phyloP scores from a whole-genome alignment of 169 alveolate genomes.

The Ichthyophthirius multifiliis region DNA sequence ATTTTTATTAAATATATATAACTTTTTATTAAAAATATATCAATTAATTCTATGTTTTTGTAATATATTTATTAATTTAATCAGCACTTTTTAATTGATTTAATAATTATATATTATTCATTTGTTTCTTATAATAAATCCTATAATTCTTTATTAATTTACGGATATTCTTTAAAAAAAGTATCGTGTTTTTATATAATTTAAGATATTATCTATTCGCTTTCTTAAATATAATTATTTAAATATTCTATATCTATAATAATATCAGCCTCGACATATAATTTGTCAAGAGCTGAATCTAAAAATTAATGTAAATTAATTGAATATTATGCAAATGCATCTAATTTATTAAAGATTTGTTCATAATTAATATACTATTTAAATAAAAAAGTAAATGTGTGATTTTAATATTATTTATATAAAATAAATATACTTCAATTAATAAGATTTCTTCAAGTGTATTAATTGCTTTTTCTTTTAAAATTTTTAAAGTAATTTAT shows the following conservation, averaged over 20 bases:
- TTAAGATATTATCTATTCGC: background rate
- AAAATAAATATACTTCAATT: background rate
- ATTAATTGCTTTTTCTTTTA: constrained; percentile 2
- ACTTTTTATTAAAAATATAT: no score
- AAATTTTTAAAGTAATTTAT: background rate
- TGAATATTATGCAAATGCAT: background rate
- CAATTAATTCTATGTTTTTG: no score
- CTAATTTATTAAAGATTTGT: background rate
- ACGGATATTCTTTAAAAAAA: constrained; percentile 1
- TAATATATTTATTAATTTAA: no score
- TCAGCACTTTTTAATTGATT: background rate
- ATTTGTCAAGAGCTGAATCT: background rate
- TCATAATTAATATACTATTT: background rate
- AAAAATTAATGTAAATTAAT: background rate
- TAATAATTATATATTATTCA: background rate
- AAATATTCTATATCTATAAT: background rate
- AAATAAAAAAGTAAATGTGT: background rate
- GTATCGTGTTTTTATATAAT: background rate
- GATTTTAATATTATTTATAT: background rate
- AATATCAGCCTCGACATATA: background rate
- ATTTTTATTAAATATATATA: no score
- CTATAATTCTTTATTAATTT: background rate
- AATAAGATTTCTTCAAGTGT: background rate
- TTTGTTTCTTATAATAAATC: background rate
- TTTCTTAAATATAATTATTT: background rate